Evolutionary conservation across 1,284 basidiomycete genomes (phyloP), one percentile per base, ranked within the genome.

Genomic region (Ceratobasidium sp.): DNA sequence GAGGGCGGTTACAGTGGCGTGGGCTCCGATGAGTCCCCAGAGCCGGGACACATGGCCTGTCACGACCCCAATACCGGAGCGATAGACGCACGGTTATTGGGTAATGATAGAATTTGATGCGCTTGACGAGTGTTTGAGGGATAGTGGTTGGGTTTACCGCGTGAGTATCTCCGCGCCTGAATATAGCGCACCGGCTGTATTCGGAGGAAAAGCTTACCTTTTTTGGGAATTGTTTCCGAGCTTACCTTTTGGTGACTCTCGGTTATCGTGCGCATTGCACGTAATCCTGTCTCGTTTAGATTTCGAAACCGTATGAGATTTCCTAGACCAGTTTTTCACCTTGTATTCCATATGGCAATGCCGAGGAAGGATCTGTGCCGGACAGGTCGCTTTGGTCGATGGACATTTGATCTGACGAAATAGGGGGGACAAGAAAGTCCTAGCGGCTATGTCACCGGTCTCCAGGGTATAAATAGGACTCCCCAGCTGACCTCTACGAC

Each of bases 381-480:
- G n/a, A 64, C 20, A 10, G 40, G 6, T 46, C 42, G 39, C 15
- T 44, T 64, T 10, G 33, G 33, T 33, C 33, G 33, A 33, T 33
- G 33, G 33, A 33, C 33, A 33, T 33, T 33, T 33, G 33, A 33
- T 33, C 33, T 33, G 33, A 9, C 60, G 60, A 33, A 3, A 39
- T 28, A 61, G 28, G 3, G 20, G 28, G 20, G 4, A 39, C 26
- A 33, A 15, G 60, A 40, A n/a, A 18, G 12, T 7, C 61, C n/a
- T 44, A 42, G n/a, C 7, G 39, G 4, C 15, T 13, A 6, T 9
- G 15, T n/a, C 23, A 44, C 23, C 61, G 12, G 61, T 40, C 9
- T 44, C 40, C 23, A 18, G 26, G 40, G 42, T 64, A 64, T 64
- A 64, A 64, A 64, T 64, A n/a, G n/a, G 39, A n/a, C 18, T 42